Evolutionary conservation across 2,329 filamentous ascomycete species (phyloP).

Genomic region (Fusarium circinatum): DNA sequence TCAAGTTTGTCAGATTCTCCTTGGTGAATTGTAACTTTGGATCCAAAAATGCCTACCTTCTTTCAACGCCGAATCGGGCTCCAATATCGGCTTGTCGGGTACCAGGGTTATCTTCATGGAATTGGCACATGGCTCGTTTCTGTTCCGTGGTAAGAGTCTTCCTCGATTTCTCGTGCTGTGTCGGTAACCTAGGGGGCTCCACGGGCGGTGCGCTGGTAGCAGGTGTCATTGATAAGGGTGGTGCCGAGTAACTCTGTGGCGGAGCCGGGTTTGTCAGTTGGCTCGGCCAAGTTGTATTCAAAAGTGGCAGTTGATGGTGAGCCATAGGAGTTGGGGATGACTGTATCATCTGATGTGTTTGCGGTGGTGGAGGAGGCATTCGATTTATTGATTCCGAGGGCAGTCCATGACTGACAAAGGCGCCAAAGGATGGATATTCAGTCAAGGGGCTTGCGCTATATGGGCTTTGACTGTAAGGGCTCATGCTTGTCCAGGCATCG

Average conservation of each 20-base stretch:
- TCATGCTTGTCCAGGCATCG: constrained; percentile 67
- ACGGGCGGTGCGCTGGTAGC: constrained; percentile 61
- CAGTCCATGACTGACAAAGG: constrained; percentile 65
- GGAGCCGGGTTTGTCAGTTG: constrained; percentile 77
- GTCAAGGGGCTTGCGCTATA: constrained; percentile 64
- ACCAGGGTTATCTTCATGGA: constrained; percentile 87
- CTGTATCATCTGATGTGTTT: constrained; percentile 48
- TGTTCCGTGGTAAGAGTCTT: constrained; percentile 93
- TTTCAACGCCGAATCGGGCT: constrained; percentile 92
- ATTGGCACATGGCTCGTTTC: constrained; percentile 91
- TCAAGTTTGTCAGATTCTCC: constrained; percentile 43
- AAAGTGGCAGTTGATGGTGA: constrained; percentile 71
- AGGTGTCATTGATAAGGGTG: constrained; percentile 68
- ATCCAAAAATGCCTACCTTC: constrained; percentile 75
- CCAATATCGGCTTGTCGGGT: constrained; percentile 98
- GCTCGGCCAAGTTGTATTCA: constrained; percentile 83
- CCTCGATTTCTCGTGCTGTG: constrained; percentile 70
- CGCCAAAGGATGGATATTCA: constrained; percentile 69
- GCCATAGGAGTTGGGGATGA: constrained; percentile 57
- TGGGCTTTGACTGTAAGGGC: constrained; percentile 71
- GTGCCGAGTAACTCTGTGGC: constrained; percentile 64
- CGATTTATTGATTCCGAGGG: constrained; percentile 61
- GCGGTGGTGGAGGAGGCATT: constrained; percentile 66
- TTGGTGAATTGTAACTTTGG: constrained; percentile 12
- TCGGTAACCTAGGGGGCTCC: constrained; percentile 43